These are phyloP conservation scores for Ganoderma resinaceum DNA, from an alignment of 1,284 basidiomycete genomes.

Conservation along the genomic window DNA sequence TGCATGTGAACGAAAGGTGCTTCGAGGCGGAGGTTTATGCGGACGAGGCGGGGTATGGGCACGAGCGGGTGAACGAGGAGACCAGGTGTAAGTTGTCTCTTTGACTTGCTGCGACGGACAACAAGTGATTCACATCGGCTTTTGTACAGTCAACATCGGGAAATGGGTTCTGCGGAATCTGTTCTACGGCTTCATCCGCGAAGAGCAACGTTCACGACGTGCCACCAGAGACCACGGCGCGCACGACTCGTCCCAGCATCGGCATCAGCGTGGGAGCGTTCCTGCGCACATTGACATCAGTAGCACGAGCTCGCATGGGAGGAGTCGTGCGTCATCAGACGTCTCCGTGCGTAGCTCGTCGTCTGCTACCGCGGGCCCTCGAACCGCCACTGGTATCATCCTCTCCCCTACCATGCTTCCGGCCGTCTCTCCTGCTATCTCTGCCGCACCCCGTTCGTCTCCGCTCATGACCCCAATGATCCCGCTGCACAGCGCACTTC, in stretches of 20 bases:
- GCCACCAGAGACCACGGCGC: constrained; percentile 41
- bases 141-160: constrained; percentile 74
- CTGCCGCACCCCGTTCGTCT: constrained; percentile 51
- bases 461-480: constrained; percentile 67
- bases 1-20: constrained; percentile 88
- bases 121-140: background rate
- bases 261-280: constrained; percentile 37
- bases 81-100: constrained; percentile 68
- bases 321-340: constrained; percentile 43
- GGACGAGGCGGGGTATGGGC: constrained; percentile 82
- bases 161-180: constrained; percentile 83
- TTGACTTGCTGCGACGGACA: background rate
- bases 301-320: constrained; percentile 32
- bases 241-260: constrained; percentile 32
- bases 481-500: constrained; percentile 46
- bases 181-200: constrained; percentile 73
- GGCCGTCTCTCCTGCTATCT: constrained; percentile 60
- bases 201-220: constrained; percentile 60
- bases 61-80: constrained; percentile 74
- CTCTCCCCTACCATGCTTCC: constrained; percentile 70
- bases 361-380: constrained; percentile 14
- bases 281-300: constrained; percentile 42
- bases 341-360: constrained; percentile 28
- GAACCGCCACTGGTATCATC: constrained; percentile 47
- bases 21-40: constrained; percentile 97